A percentile compares a stretch with the other conserved stretches of the same genome.
Evolutionary conservation across 441 rosid species (phyloP).

Genomic region (Brassica balearica): DNA sequence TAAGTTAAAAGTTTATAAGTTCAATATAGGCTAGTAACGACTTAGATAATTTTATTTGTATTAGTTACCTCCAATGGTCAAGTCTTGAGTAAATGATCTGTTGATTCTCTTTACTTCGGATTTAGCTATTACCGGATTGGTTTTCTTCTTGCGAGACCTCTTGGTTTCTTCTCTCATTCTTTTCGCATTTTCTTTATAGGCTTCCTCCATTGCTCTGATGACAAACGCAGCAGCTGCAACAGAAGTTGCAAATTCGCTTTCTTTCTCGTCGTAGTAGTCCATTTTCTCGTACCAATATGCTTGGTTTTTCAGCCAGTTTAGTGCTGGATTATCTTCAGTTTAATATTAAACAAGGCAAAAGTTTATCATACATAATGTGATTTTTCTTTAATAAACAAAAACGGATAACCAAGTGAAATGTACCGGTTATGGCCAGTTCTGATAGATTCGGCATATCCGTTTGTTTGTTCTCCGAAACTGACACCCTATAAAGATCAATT

Average conservation of each 20-base stretch:
- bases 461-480: constrained; percentile 29
- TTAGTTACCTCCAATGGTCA: constrained; percentile 45
- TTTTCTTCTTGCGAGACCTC: constrained; percentile 38
- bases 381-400: not conserved
- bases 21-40: not conserved
- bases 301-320: constrained; percentile 43
- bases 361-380: not conserved
- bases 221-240: constrained; percentile 75
- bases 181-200: constrained; percentile 39
- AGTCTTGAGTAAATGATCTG: constrained; percentile 45
- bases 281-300: constrained; percentile 43
- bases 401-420: not conserved
- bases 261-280: constrained; percentile 43
- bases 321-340: constrained; percentile 33
- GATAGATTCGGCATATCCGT: constrained; percentile 14
- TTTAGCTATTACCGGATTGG: constrained; percentile 21
- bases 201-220: constrained; percentile 53
- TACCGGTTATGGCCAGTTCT: constrained; percentile 34
- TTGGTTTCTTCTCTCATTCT: constrained; percentile 51
- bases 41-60: not conserved
- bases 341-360: not conserved
- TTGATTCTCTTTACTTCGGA: constrained; percentile 24
- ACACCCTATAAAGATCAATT: constrained; percentile 25
- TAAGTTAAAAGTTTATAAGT: not conserved
- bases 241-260: constrained; percentile 58